Percentiles rank a stretch among this genome's conserved stretches.
These are phyloP conservation scores for Syzygium oleosum DNA, from an alignment of 345 rosid species.

Conservation along the genomic window DNA sequence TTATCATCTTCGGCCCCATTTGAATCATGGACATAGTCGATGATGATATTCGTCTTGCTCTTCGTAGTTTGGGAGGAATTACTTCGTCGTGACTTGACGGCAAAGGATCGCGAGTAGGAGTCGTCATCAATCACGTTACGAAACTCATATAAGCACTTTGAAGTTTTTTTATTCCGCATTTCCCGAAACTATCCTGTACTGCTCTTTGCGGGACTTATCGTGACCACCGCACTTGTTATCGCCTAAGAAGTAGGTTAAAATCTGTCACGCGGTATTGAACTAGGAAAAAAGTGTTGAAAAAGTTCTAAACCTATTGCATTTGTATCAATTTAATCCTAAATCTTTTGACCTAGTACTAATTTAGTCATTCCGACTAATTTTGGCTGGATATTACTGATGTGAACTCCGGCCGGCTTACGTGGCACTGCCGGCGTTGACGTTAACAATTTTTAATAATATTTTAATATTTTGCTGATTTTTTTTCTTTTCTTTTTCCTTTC, in stretches of 20 bases:
- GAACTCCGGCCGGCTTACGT: rapidly evolving
- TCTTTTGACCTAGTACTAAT: too few species aligned
- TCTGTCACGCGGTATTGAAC: rapidly evolving
- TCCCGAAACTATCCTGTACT: too few species aligned
- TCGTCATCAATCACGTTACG: background rate
- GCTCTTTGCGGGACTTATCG: background rate
- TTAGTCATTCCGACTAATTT: too few species aligned
- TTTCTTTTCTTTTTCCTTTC: too few species aligned
- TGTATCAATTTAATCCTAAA: too few species aligned
- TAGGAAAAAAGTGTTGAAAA: too few species aligned
- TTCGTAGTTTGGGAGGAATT: background rate
- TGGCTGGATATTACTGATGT: too few species aligned
- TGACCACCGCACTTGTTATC: background rate
- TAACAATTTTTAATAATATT: too few species aligned
- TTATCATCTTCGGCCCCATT: background rate
- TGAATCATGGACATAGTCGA: background rate
- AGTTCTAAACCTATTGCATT: too few species aligned
- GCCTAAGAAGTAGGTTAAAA: rapidly evolving
- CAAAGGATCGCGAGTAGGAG: background rate
- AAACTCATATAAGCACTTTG: background rate
- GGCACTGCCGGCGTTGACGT: too few species aligned
- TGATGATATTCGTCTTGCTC: background rate
- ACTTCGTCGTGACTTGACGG: background rate
- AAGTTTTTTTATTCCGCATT: background rate
- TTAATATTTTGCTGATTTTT: too few species aligned